Evolutionary conservation across 257 asterid species (phyloP), one percentile per base, ranked within the genome.

Genomic region (Perilla frutescens): DNA sequence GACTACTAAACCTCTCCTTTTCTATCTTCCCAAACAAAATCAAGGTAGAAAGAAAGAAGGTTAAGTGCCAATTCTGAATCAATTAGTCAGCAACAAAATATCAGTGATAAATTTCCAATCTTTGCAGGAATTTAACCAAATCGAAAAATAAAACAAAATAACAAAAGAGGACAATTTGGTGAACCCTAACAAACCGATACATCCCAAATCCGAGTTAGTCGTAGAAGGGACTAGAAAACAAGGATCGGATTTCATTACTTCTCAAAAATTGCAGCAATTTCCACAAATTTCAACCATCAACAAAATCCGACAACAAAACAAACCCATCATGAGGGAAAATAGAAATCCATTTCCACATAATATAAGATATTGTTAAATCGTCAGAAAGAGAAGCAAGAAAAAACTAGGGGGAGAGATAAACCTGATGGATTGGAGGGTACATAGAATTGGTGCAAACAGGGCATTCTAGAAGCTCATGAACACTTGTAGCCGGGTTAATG

Each of bases 351-450:
- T 37, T 48, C 4, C 47, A 73, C 48, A 64, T 61, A 54, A 37
- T 47, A 71, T 64, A 54, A 54, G 9, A 72, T 4, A 68, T 9
- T 3, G 49, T 44, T 47, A 36, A 79, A 67, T 66, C 73, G 59
- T 58, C 7, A 61, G 62, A 61, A 40, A 55, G 66, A 71, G 49
- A 11, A 20, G 4, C 7, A 37, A 20, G 32, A 53, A 51, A 62
- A 6, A 65, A n/a, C 26, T 20, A 8, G 34, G 54, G 5, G 41
- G 60, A 50, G 8, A 63, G 80, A 47, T 36, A n/a, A 62, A 87
- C 93, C 93, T 85, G 93, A 76, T 85, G 93, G 36, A 87, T 87
- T 4, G 92, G 92, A 73, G 92, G 92, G 79, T 87, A 87, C 92
- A 87, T 87, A 71, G 92, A 85, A 80, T 87, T 85, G 72, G 88